Evolutionary conservation across 768 basidiomycete species (phyloP).

Genomic region (Leccinum aurantiacum): DNA sequence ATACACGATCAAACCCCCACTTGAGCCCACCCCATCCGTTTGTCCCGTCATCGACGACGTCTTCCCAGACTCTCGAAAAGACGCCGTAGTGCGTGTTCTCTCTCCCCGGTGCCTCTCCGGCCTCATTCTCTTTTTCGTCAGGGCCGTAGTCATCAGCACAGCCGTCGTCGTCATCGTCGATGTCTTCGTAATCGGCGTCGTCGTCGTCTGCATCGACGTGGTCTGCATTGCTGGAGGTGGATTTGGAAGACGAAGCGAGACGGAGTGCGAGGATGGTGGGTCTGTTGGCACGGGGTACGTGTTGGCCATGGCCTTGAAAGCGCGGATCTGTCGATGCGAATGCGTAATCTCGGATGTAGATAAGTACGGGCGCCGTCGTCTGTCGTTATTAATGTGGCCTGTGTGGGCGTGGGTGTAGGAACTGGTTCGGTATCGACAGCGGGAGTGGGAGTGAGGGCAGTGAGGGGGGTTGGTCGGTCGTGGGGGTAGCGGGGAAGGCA

Average conservation of each 20-base stretch:
- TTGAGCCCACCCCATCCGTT: constrained; percentile 42
- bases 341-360: constrained; percentile 54
- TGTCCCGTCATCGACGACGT: constrained; percentile 28
- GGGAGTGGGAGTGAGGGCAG: neutral
- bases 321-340: constrained; percentile 43
- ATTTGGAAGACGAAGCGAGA: constrained; percentile 23
- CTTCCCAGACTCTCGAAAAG: constrained; percentile 18
- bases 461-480: neutral
- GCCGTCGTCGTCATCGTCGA: neutral
- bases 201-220: constrained; percentile 6
- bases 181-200: neutral
- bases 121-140: constrained; percentile 15
- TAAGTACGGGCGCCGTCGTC: constrained; percentile 12
- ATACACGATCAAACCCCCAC: constrained; percentile 41
- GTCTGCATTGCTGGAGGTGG: constrained; percentile 16
- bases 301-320: constrained; percentile 42
- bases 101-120: constrained; percentile 8
- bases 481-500: neutral
- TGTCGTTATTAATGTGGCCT: neutral
- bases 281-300: constrained; percentile 41
- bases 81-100: neutral
- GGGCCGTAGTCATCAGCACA: neutral
- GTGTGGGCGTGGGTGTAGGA: neutral
- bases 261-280: constrained; percentile 31
- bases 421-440: neutral